Evolutionary conservation across 2,329 filamentous ascomycete species (phyloP).

Genomic region (Shiraia sp.): DNA sequence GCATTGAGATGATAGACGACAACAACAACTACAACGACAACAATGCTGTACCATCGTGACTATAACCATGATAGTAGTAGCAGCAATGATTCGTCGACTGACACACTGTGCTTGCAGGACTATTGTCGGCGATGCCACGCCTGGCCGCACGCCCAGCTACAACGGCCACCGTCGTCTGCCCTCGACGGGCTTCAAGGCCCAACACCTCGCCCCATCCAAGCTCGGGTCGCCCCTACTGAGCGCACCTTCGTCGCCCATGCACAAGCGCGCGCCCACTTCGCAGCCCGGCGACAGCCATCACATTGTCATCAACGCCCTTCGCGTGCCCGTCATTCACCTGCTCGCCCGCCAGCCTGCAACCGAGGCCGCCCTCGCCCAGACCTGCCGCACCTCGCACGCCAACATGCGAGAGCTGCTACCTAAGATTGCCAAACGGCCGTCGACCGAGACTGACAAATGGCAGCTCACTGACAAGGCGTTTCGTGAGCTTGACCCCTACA

Average conservation of each 20-base stretch:
- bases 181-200: conserved; percentile 40
- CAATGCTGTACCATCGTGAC: no score
- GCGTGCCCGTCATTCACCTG: conserved; percentile 54
- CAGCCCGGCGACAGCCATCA: conserved; percentile 40
- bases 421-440: conserved; percentile 58
- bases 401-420: conserved; percentile 38
- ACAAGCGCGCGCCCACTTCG: conserved; percentile 47
- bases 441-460: conserved; percentile 49
- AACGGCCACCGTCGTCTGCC: conserved; percentile 40
- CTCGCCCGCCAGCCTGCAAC: conserved; percentile 51
- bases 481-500: conserved; percentile 65
- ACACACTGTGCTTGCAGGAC: conserved; percentile 39
- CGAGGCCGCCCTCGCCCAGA: conserved; percentile 36
- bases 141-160: conserved; percentile 37
- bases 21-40: no score
- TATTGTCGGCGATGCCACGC: conserved; percentile 40
- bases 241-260: conserved; percentile 42
- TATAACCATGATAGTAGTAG: neutral
- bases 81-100: conserved; percentile 25
- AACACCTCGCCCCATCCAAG: conserved; percentile 42
- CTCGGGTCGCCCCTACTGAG: conserved; percentile 47
- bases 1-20: neutral
- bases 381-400: conserved; percentile 33
- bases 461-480: conserved; percentile 61
- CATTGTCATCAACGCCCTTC: conserved; percentile 47